phyloP scores from a whole-genome alignment of 345 rosid genomes.

The Euphorbia pulcherrima region DNA sequence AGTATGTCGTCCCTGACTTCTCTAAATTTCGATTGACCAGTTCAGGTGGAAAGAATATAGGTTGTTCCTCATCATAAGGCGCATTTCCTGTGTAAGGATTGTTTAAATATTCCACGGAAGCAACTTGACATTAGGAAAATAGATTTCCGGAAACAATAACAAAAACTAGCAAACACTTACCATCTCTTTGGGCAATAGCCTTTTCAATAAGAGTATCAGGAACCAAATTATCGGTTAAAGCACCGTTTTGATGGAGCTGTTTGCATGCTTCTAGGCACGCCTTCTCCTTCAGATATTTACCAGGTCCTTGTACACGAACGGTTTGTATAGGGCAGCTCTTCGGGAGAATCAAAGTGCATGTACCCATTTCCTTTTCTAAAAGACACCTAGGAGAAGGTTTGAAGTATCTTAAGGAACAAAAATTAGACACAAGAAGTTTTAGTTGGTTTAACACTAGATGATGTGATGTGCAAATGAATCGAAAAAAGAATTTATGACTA shows the following conservation, averaged over 20 bases:
- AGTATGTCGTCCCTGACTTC: constrained; percentile 28
- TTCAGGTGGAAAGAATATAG: constrained; percentile 67
- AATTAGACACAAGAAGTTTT: neutral
- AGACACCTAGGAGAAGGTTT: constrained; percentile 63
- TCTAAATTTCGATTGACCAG: constrained; percentile 31
- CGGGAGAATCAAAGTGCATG: constrained; percentile 58
- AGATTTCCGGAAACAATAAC: neutral
- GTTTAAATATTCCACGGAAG: neutral
- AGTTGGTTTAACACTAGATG: no score
- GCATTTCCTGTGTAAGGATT: constrained; percentile 37
- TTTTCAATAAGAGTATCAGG: constrained; percentile 68
- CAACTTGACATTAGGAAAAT: neutral
- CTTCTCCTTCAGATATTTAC: constrained; percentile 46
- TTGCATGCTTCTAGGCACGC: constrained; percentile 86
- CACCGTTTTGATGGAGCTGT: constrained; percentile 57
- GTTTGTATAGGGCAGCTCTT: constrained; percentile 57
- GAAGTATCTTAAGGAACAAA: constrained; percentile 51
- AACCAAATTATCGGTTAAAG: constrained; percentile 77
- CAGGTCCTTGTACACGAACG: constrained; percentile 38
- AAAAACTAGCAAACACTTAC: constrained; percentile 18
- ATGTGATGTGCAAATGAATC: neutral
- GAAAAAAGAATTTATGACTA: constrained; percentile 25
- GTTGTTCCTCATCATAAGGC: constrained; percentile 49
- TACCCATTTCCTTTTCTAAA: constrained; percentile 37
- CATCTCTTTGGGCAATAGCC: constrained; percentile 37